These are phyloP conservation scores for Vigna nakashimae DNA, from an alignment of 306 rosid genomes.

Conservation along the genomic window DNA sequence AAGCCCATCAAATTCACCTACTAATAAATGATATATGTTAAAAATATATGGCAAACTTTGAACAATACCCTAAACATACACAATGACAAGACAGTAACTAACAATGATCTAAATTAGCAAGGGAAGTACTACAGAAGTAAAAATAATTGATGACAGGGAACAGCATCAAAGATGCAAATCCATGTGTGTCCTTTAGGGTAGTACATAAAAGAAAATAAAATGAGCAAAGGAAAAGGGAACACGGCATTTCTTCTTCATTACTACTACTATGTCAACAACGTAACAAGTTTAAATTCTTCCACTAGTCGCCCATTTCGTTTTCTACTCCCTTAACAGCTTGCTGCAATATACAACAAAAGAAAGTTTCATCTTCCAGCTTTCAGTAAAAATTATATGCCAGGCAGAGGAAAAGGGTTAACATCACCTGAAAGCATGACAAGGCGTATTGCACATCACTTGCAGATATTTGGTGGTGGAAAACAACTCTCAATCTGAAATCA, in stretches of 20 bases:
- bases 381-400: not conserved
- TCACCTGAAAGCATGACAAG: slow-evolving; percentile 87
- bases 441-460: slow-evolving; percentile 72
- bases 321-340: slow-evolving; percentile 54
- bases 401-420: slow-evolving; percentile 17
- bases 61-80: not conserved
- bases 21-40: not conserved
- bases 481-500: slow-evolving; percentile 77
- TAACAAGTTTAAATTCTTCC: slow-evolving; percentile 39
- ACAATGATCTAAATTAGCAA: not conserved
- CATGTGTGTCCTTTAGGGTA: slow-evolving; percentile 2
- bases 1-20: not conserved
- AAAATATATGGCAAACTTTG: not conserved
- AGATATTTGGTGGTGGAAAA: slow-evolving; percentile 87
- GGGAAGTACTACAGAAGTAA: not conserved
- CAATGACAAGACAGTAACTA: not conserved
- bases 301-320: slow-evolving; percentile 61
- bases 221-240: slow-evolving; percentile 32
- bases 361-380: slow-evolving; percentile 18
- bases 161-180: slow-evolving; percentile 16
- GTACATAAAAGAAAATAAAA: slow-evolving; percentile 32
- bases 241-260: slow-evolving; percentile 8
- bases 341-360: slow-evolving; percentile 54
- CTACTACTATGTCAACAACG: slow-evolving; percentile 1
- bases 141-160: slow-evolving; percentile 5